A percentile compares a stretch with the other conserved stretches of the same genome.
These are phyloP conservation scores for Pseudogymnoascus sp. DNA, from an alignment of 2,329 filamentous ascomycete species.

Conservation along the genomic window DNA sequence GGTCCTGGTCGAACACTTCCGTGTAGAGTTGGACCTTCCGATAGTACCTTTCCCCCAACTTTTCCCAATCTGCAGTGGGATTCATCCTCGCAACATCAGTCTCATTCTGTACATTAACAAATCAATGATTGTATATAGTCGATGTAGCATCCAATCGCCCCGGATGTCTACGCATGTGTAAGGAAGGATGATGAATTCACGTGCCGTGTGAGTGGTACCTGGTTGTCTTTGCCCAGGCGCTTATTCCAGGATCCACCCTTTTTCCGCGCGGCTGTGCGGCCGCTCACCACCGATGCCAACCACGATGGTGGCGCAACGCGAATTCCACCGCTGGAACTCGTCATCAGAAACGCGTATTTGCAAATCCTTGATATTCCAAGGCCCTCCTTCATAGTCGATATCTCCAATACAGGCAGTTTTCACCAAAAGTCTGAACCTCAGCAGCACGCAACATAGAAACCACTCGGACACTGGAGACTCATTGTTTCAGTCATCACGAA, in stretches of 20 bases:
- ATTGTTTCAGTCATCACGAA: slow-evolving; percentile 5
- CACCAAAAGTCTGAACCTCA: not conserved
- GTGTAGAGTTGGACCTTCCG: slow-evolving; percentile 92
- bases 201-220: slow-evolving; percentile 6
- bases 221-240: slow-evolving; percentile 6
- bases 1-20: slow-evolving; percentile 82
- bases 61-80: slow-evolving; percentile 75
- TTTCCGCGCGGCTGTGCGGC: slow-evolving; percentile 6
- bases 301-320: slow-evolving; percentile 8
- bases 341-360: slow-evolving; percentile 9
- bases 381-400: not conserved
- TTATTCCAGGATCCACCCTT: not conserved
- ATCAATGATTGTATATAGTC: not conserved
- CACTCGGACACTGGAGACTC: not conserved
- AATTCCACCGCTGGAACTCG: slow-evolving; percentile 1
- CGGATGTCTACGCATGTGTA: not conserved
- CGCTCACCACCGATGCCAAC: slow-evolving; percentile 4
- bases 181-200: slow-evolving; percentile 5
- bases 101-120: slow-evolving; percentile 10
- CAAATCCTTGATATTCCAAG: not conserved
- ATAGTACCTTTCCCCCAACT: slow-evolving; percentile 88
- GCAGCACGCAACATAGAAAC: not conserved
- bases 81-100: slow-evolving; percentile 17
- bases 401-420: not conserved
- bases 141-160: not conserved